Evolutionary conservation across 345 rosid genomes (phyloP).

Genomic region (Sonneratia caseolaris): DNA sequence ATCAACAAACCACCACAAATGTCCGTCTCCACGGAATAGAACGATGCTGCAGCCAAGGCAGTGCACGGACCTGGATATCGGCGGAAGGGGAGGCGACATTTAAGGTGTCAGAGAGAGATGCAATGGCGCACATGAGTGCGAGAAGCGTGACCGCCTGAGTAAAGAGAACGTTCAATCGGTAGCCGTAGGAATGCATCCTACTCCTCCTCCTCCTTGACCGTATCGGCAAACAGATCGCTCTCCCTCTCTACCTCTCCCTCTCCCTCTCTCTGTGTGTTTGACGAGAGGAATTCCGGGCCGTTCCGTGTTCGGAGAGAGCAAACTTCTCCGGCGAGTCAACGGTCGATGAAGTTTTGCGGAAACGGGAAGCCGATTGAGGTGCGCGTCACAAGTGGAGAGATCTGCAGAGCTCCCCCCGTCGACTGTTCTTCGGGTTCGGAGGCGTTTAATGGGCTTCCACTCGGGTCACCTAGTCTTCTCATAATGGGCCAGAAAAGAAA

Average conservation of each 20-base stretch:
- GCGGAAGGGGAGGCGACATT: slow-evolving; percentile 68
- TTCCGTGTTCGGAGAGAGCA: neutral
- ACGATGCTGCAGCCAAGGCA: neutral
- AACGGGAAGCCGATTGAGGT: neutral
- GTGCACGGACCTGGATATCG: slow-evolving; percentile 55
- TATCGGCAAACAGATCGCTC: neutral
- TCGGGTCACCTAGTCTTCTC: neutral
- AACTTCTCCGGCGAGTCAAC: neutral
- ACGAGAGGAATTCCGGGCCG: neutral
- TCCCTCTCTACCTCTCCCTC: neutral
- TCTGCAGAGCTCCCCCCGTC: neutral
- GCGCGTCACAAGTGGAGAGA: neutral
- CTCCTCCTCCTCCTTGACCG: neutral
- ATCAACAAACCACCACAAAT: neutral
- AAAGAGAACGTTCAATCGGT: slow-evolving; percentile 77
- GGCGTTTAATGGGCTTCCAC: neutral
- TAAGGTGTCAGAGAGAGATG: slow-evolving; percentile 75
- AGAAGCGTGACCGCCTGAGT: slow-evolving; percentile 74
- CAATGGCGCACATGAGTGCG: slow-evolving; percentile 72
- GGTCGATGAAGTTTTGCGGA: neutral
- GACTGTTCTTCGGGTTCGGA: neutral
- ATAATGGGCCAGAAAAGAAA: neutral
- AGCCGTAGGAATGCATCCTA: slow-evolving; percentile 77
- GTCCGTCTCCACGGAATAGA: neutral
- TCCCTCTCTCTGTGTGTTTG: neutral